Base-by-base conservation (phyloP, 2,329 filamentous ascomycete genomes). In the Drechslerella dactyloides region DNA sequence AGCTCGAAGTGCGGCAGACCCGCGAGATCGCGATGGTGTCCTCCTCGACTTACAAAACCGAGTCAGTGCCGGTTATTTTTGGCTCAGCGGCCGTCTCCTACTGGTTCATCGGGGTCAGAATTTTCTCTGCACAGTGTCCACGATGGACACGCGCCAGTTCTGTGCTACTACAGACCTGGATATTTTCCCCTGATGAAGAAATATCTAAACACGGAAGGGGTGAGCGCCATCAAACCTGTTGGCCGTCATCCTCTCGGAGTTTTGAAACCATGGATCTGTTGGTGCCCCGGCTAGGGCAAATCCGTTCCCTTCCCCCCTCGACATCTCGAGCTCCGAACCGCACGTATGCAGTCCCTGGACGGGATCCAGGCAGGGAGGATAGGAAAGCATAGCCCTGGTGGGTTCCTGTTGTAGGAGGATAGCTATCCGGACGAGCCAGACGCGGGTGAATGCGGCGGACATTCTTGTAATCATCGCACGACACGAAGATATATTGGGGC, bases 91-190 rank as follows among this genome's bases (percentile, higher is more conserved):
- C 8, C 27, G 8, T 4, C 4, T 33, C 27, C 27, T 3, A 33
- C 27, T 33, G 27, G 27, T 33, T 8, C 8, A 33, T 33, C 27
- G 4, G 4, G 37, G 48, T 5, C 50, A 19, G 55, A n/a, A 24
- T 33, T 59, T 35, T 50, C 48, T 59, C 35, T 2, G n/a, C n/a
- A n/a, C n/a, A n/a, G n/a, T 19, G 21, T 27, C 55, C 30, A 46
- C 21, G 21, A 30, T 37, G 48, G 42, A 50, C 40, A 59, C 55
- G 50, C 55, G 55, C 55, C 55, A 37, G 33, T 42, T 24, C 24
- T 37, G 54, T 58, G 46, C 15, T 24, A 33, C 15, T 24, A 33
- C 27, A 8, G 27, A 33, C 8, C 27, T 33, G 27, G 27, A 33
- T 33, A 33, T 33, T 33, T 33, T 33, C 27, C 27, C 27, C 27